These are phyloP conservation scores for Tilletia walkeri DNA, from an alignment of 1,284 basidiomycete species.

Conservation along the genomic window DNA sequence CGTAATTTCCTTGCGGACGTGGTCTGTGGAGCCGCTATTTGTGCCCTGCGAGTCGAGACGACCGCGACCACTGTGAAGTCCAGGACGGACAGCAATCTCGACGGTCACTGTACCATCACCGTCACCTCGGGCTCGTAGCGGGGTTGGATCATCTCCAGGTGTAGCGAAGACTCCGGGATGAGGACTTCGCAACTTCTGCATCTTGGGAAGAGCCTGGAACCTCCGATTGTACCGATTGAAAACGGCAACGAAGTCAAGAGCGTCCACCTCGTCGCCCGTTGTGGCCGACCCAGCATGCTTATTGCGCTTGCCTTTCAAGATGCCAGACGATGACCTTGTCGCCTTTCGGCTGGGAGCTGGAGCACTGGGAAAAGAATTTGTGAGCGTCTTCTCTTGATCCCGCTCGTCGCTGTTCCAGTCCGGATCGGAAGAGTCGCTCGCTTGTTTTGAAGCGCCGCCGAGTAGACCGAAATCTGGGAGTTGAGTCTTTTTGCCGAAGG, in stretches of 20 bases:
- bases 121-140: conserved; percentile 11
- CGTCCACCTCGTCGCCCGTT: conserved; percentile 36
- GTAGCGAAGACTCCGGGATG: conserved; percentile 25
- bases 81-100: conserved; percentile 22
- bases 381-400: conserved; percentile 10
- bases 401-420: conserved; percentile 15
- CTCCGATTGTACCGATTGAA: conserved; percentile 35
- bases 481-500: conserved; percentile 22
- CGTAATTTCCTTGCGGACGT: conserved; percentile 25
- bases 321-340: not conserved
- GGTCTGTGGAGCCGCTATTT: not conserved
- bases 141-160: not conserved
- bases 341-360: not conserved
- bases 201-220: conserved; percentile 18
- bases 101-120: conserved; percentile 19
- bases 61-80: not conserved
- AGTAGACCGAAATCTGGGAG: conserved; percentile 18
- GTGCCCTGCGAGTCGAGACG: not conserved
- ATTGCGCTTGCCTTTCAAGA: not conserved
- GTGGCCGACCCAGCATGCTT: conserved; percentile 16
- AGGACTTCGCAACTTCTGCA: not conserved
- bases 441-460: not conserved
- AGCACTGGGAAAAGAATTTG: not conserved
- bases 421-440: conserved; percentile 14
- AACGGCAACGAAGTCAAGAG: conserved; percentile 40